Percentiles rank a stretch among this genome's conserved stretches.
phyloP scores from a whole-genome alignment of 2,329 filamentous ascomycete genomes.

The Dactylellina haptotyla region DNA sequence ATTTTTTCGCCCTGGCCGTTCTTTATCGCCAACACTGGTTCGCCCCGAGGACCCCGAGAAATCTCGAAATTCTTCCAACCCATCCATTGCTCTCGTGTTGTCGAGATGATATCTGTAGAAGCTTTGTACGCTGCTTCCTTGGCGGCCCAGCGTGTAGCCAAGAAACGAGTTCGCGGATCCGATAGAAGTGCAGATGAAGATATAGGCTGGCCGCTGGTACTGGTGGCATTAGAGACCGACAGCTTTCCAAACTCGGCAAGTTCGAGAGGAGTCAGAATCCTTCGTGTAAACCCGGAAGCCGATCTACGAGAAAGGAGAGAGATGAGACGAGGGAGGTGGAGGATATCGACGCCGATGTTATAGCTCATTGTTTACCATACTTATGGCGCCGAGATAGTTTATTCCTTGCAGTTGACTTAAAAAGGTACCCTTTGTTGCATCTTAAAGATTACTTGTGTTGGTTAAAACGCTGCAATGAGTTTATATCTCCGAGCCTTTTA shows the following conservation, averaged over 20 bases:
- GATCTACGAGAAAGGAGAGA: slow-evolving; percentile 54
- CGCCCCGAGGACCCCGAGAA: slow-evolving; percentile 14
- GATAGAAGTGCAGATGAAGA: slow-evolving; percentile 9
- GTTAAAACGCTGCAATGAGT: too few relatives aligned
- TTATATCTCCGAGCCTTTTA: too few relatives aligned
- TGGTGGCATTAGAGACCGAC: background rate
- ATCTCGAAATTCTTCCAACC: slow-evolving; percentile 56
- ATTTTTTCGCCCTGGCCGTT: slow-evolving; percentile 20
- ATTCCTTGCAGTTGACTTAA: too few relatives aligned
- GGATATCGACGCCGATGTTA: slow-evolving; percentile 57
- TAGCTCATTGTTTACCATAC: slow-evolving; percentile 20
- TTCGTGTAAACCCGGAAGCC: slow-evolving; percentile 52
- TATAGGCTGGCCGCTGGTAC: background rate
- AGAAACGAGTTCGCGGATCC: slow-evolving; percentile 48
- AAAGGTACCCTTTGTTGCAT: too few relatives aligned
- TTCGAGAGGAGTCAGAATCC: slow-evolving; percentile 56
- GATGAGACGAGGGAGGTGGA: slow-evolving; percentile 57
- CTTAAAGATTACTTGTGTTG: too few relatives aligned
- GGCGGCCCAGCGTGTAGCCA: slow-evolving; percentile 57
- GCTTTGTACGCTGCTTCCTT: slow-evolving; percentile 58
- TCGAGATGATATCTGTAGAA: slow-evolving; percentile 36
- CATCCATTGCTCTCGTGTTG: slow-evolving; percentile 51
- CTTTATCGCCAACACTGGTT: slow-evolving; percentile 29
- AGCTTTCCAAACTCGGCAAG: slow-evolving; percentile 46
- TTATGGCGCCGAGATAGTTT: background rate